Base-by-base conservation (phyloP, 1,284 basidiomycete genomes). In the Microbotryum scabiosae region DNA sequence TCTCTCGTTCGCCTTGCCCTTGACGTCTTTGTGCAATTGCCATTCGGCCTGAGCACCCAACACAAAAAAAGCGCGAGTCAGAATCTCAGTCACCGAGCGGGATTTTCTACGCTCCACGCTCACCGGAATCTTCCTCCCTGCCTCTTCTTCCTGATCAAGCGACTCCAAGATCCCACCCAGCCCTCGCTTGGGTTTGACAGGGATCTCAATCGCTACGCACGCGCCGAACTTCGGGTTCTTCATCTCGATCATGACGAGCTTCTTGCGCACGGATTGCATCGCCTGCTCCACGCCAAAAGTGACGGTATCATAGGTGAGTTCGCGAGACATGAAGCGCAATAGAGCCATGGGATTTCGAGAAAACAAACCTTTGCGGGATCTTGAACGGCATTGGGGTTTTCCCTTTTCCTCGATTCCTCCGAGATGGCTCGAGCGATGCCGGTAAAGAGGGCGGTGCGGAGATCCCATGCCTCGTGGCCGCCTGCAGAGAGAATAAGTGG, bases 31-130 rank as follows among this genome's bases (percentile, higher is more conserved):
- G 50, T 62, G 60, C 5, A 51, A 43, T n/a, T 54, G 41, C 65
- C 65, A 66, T 21, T 66, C 65, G 5, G 65, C 65, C 64, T 63
- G 43, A 1, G 7, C n/a, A 2, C 5, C 5, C 7, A 10, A n/a
- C 8, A 10, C 52, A 36, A 41, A 21, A n/a, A n/a, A n/a, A n/a
- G n/a, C n/a, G n/a, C n/a, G n/a, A n/a, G n/a, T n/a, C n/a, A n/a
- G n/a, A n/a, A n/a, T n/a, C n/a, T n/a, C n/a, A n/a, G n/a, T n/a
- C n/a, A n/a, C n/a, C n/a, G n/a, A n/a, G n/a, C n/a, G n/a, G n/a
- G n/a, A n/a, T n/a, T n/a, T n/a, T n/a, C n/a, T n/a, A n/a, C n/a
- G n/a, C n/a, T n/a, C n/a, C n/a, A n/a, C n/a, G n/a, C n/a, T 23
- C 32, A 61, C 63, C 51, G 32, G 51, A 36, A 65, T 45, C 23